Conservation (phyloP, 495 filamentous ascomycete genomes). For the Annulohypoxylon stygium region DNA sequence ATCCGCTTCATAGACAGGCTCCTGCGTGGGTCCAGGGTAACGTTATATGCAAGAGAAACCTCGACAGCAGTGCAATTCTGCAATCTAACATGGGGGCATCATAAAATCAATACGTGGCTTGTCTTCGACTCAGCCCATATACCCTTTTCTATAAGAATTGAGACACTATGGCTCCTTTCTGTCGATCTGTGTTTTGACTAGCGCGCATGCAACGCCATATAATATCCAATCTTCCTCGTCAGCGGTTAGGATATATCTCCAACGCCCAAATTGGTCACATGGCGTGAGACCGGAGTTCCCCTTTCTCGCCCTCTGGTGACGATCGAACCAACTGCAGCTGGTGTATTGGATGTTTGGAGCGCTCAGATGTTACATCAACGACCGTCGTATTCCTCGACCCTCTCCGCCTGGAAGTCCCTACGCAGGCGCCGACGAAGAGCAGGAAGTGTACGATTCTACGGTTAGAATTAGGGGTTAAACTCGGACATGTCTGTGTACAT, state of each 20-base stretch:
- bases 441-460: conserved; percentile 51
- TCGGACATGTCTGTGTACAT: not conserved
- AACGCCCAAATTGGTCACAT: not conserved
- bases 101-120: conserved; percentile 4
- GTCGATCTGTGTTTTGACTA: conserved; percentile 13
- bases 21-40: not conserved
- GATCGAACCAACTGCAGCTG: conserved; percentile 2
- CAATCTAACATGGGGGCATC: not conserved
- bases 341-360: not conserved
- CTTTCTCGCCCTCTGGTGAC: not conserved
- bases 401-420: conserved; percentile 43
- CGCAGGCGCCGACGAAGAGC: conserved; percentile 56
- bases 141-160: not conserved
- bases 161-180: not conserved
- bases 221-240: not conserved
- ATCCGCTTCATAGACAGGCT: not conserved
- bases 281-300: not conserved
- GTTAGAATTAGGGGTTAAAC: conserved; percentile 1
- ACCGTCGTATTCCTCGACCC: not conserved
- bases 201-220: conserved; percentile 15
- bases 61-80: not conserved
- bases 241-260: conserved; percentile 4
- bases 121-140: conserved; percentile 9
- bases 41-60: not conserved
- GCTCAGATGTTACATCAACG: not conserved